Conservation (phyloP, 2,329 filamentous ascomycete genomes). For the Lachnum nothofagi region DNA sequence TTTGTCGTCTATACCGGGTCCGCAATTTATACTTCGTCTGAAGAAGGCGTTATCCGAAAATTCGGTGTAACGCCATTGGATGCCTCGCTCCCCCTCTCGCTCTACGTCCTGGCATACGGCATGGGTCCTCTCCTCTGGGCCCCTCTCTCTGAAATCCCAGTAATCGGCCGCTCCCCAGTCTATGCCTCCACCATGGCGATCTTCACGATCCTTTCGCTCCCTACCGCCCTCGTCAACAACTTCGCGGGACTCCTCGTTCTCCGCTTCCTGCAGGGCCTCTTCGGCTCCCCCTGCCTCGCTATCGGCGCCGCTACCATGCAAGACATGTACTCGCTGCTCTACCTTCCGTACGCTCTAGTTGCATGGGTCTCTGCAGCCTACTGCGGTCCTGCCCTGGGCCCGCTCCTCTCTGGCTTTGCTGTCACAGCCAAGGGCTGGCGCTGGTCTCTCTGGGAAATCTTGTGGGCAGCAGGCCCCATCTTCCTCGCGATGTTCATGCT, state of each 20-base stretch:
- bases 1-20: conserved; percentile 53
- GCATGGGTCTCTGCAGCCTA: conserved; percentile 53
- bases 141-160: conserved; percentile 61
- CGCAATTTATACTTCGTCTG: conserved; percentile 44
- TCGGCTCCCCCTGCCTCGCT: conserved; percentile 60
- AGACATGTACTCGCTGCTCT: conserved; percentile 51
- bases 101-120: conserved; percentile 61
- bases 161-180: conserved; percentile 61
- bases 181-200: conserved; percentile 64
- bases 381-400: conserved; percentile 52
- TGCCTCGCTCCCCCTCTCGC: conserved; percentile 53
- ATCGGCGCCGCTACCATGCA: conserved; percentile 49
- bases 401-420: conserved; percentile 55
- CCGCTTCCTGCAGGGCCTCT: conserved; percentile 61
- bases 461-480: conserved; percentile 56
- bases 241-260: conserved; percentile 60
- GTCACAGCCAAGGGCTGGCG: conserved; percentile 55
- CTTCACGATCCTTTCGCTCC: conserved; percentile 63
- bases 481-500: conserved; percentile 57
- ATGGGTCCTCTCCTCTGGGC: conserved; percentile 61
- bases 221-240: conserved; percentile 57
- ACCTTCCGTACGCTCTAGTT: conserved; percentile 54
- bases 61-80: conserved; percentile 50
- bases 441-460: conserved; percentile 60
- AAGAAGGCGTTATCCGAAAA: conserved; percentile 43